These are phyloP conservation scores for Neltuma alba DNA, from an alignment of 306 rosid species.

Conservation along the genomic window DNA sequence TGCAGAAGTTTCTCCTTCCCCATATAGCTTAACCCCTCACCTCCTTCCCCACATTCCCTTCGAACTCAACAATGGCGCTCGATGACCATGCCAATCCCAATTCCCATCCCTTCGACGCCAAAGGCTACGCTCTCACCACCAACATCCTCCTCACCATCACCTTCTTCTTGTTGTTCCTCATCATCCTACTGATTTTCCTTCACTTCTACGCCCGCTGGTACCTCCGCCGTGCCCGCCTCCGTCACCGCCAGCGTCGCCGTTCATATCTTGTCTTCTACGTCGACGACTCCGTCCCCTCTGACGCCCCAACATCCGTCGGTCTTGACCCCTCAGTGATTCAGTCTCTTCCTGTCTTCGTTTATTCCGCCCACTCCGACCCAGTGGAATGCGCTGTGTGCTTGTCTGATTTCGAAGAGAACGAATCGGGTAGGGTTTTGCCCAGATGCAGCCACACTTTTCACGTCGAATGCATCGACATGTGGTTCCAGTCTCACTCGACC, in stretches of 20 bases:
- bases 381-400: slow-evolving; percentile 78
- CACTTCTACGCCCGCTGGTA: slow-evolving; percentile 67
- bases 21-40: too few relatives aligned
- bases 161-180: slow-evolving; percentile 53
- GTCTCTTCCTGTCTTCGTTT: slow-evolving; percentile 65
- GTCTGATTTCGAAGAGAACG: slow-evolving; percentile 69
- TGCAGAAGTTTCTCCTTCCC: neutral
- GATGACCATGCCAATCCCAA: neutral
- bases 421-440: slow-evolving; percentile 70
- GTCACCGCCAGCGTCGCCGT: slow-evolving; percentile 39
- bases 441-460: slow-evolving; percentile 73
- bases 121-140: slow-evolving; percentile 48
- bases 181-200: slow-evolving; percentile 56
- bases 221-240: slow-evolving; percentile 51
- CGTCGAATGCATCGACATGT: slow-evolving; percentile 78
- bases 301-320: slow-evolving; percentile 37
- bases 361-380: slow-evolving; percentile 35
- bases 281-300: slow-evolving; percentile 30
- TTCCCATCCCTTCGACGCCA: neutral
- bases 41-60: neutral
- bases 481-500: slow-evolving; percentile 78
- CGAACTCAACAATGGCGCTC: too few relatives aligned
- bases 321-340: slow-evolving; percentile 56
- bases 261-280: slow-evolving; percentile 49
- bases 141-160: slow-evolving; percentile 64